These are phyloP conservation scores for Hypericum androsaemum DNA, from an alignment of 345 rosid species.

Conservation along the genomic window DNA sequence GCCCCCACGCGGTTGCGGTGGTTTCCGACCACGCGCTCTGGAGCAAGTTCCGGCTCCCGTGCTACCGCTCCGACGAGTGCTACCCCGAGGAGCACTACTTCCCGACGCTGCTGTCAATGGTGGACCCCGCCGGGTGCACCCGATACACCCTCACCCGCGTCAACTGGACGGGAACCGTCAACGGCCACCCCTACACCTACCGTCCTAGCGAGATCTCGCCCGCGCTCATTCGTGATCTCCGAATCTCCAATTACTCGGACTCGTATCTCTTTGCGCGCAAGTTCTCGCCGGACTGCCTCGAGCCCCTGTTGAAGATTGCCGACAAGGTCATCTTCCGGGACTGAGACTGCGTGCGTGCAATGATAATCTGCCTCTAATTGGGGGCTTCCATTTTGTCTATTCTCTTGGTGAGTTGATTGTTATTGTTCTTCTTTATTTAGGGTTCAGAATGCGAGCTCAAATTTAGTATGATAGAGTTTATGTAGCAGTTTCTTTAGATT, in stretches of 20 bases:
- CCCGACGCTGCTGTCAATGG: slow-evolving; percentile 76
- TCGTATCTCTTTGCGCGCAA: slow-evolving; percentile 84
- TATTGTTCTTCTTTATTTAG: too few relatives aligned
- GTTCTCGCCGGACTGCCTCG: slow-evolving; percentile 81
- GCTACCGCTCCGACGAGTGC: slow-evolving; percentile 65
- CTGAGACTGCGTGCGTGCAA: slow-evolving; percentile 17
- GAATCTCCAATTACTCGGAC: slow-evolving; percentile 57
- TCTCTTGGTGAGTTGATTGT: too few relatives aligned
- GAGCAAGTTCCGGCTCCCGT: slow-evolving; percentile 70
- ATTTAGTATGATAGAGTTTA: too few relatives aligned
- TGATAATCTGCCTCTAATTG: too few relatives aligned
- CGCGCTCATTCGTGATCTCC: slow-evolving; percentile 39
- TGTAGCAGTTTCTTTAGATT: too few relatives aligned
- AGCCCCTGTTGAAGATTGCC: slow-evolving; percentile 62
- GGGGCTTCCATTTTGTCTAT: too few relatives aligned
- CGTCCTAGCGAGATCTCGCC: slow-evolving; percentile 45
- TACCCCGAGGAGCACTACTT: slow-evolving; percentile 98
- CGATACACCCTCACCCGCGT: slow-evolving; percentile 66
- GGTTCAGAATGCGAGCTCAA: too few relatives aligned
- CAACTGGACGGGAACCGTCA: slow-evolving; percentile 82
- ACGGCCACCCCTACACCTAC: slow-evolving; percentile 81
- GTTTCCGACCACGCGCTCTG: slow-evolving; percentile 59
- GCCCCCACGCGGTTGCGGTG: slow-evolving; percentile 63
- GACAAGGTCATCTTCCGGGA: slow-evolving; percentile 75
- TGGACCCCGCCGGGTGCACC: slow-evolving; percentile 60